Evolutionary conservation across 192 early-diverging fungal genomes (phyloP), one percentile per base, ranked within the genome.

Genomic region (Gryganskiella cystojenkinii): DNA sequence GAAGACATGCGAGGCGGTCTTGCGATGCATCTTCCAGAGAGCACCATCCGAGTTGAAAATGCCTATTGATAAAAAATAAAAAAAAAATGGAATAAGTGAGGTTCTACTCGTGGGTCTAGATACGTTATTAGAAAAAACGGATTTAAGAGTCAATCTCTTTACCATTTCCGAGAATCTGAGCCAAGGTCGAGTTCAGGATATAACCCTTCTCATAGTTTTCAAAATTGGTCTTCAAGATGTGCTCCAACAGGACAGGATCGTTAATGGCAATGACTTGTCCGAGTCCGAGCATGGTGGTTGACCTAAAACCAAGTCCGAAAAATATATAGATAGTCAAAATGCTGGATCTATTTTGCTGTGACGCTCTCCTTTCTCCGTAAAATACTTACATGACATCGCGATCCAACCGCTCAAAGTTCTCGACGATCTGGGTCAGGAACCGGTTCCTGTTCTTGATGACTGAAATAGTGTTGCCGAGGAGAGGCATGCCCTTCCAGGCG

Each of bases 181-280:
- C 37, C 34, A 70, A 13, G 35, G 47, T 64, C 35, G 60, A 56
- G 35, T 72, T 64, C 45, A 62, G 31, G 34, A 71, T 50, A 19
- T 56, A 47, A 15, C 62, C 64, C 62, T 82, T 82, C 31, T 62
- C 56, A 10, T 78, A 82, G 57, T 82, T 78, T 9, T 78, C 72
- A 72, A 78, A 78, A 52, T 78, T 73, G 45, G 68, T 81, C 52
- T 82, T 82, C 14, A 82, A 14, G 30, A 82, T 56, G 35, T 82
- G 59, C 28, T 82, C 81, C 14, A 82, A 10, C 37, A 62, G 20
- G 34, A 60, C 60, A 28, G 73, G 69, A 28, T 66, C 31, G 61
- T 78, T 82, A 46, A 78, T 63, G 2, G 61, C 63, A 52, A 82
- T 72, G 46, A 82, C 19, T 47, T 69, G 49, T 9, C 72, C 80